phyloP scores from a whole-genome alignment of 805 yeast genomes.

The Ogataea nonfermentans region DNA sequence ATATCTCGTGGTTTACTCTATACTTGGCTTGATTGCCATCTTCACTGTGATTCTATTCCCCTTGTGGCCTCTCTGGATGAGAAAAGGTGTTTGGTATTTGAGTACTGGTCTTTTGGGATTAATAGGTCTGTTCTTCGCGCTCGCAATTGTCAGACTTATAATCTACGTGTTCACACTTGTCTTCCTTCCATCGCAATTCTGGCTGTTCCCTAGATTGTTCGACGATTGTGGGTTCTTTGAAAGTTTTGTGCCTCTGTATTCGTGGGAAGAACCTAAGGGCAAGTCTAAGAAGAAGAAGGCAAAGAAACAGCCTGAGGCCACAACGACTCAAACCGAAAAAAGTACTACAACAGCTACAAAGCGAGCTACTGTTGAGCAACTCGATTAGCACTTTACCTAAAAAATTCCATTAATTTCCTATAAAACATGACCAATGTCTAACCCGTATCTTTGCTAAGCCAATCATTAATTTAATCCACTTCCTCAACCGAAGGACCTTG shows the following conservation, averaged over 20 bases:
- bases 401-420: constrained; percentile 6
- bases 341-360: constrained; percentile 15
- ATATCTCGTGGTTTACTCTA: constrained; percentile 57
- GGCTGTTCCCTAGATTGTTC: constrained; percentile 95
- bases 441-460: neutral
- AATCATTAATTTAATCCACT: constrained; percentile 55
- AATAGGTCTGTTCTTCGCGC: constrained; percentile 67
- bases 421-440: constrained; percentile 1
- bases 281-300: constrained; percentile 18
- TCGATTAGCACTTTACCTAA: constrained; percentile 11
- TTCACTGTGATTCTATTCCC: constrained; percentile 78
- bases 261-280: constrained; percentile 53
- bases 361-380: constrained; percentile 30
- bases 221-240: constrained; percentile 94
- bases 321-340: constrained; percentile 9
- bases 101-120: constrained; percentile 75
- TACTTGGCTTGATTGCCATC: constrained; percentile 62
- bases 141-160: constrained; percentile 78
- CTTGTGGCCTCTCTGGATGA: constrained; percentile 90
- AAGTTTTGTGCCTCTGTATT: constrained; percentile 87
- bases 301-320: constrained; percentile 1
- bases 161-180: constrained; percentile 60
- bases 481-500: constrained; percentile 76
- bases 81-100: constrained; percentile 86
- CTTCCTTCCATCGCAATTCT: constrained; percentile 69